Percentiles rank a stretch among this genome's conserved stretches.
These are phyloP conservation scores for Paramecium octaurelia DNA, from an alignment of 73 alveolate species.

Conservation along the genomic window DNA sequence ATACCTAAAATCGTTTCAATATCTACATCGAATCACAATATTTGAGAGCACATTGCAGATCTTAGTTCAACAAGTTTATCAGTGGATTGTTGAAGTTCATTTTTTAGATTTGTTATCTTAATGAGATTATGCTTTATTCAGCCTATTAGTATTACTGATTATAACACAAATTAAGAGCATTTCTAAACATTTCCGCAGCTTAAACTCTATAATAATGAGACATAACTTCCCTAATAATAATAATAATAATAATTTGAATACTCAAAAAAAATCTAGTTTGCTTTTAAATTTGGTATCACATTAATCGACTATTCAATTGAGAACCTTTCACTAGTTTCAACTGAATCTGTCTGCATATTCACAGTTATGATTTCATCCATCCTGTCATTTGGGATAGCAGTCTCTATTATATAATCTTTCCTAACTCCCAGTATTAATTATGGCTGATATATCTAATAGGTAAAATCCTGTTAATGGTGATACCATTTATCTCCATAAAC, in stretches of 20 bases:
- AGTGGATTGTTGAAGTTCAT: not conserved
- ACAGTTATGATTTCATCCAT: not conserved
- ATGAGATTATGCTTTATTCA: not conserved
- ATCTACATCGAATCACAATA: not conserved
- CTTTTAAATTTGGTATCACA: not conserved
- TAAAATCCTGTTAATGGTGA: not conserved
- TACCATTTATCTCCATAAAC: slow-evolving; percentile 59
- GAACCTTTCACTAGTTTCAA: not conserved
- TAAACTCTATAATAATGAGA: not conserved
- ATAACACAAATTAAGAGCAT: not conserved
- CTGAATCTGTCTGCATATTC: not conserved
- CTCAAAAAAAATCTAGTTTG: too few species aligned
- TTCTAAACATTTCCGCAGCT: not conserved
- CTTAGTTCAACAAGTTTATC: not conserved
- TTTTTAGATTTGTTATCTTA: not conserved
- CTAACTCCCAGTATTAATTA: slow-evolving; percentile 8
- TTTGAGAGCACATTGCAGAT: not conserved
- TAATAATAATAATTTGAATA: too few species aligned
- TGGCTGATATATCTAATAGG: not conserved
- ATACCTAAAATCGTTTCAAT: not conserved
- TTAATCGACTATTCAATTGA: not conserved
- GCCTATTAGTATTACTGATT: not conserved
- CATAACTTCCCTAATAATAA: not conserved
- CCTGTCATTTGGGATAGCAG: not conserved
- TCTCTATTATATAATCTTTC: slow-evolving; percentile 49